These are phyloP conservation scores for Aspergillus avenaceus DNA, from an alignment of 495 filamentous ascomycete genomes.

Conservation along the genomic window DNA sequence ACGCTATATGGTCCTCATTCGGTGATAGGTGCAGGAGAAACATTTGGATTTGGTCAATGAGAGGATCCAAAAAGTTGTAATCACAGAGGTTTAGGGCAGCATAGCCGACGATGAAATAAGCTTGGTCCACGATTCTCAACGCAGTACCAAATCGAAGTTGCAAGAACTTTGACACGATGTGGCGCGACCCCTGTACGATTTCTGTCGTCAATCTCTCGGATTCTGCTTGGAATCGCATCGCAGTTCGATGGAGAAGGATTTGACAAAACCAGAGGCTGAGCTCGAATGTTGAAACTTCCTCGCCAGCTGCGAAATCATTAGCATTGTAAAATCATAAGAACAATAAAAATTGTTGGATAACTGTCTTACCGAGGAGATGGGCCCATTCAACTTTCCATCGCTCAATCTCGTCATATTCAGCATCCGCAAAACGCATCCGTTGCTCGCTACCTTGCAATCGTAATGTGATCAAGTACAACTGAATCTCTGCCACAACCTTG, in stretches of 20 bases:
- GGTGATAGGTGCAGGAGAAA: constrained; percentile 36
- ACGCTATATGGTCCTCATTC: constrained; percentile 34
- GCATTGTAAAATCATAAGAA: too few relatives aligned
- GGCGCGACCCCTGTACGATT: constrained; percentile 29
- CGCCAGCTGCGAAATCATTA: constrained; percentile 17
- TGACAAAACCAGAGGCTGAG: constrained; percentile 39
- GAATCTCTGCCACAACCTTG: constrained; percentile 35
- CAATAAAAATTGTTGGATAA: too few relatives aligned
- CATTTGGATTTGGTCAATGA: constrained; percentile 34
- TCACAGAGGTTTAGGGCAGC: constrained; percentile 40
- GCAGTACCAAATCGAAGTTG: constrained; percentile 29
- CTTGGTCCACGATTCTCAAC: constrained; percentile 32
- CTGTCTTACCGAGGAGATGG: constrained; percentile 31
- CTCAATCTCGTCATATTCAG: constrained; percentile 36
- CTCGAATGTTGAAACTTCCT: constrained; percentile 29
- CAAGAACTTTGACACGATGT: constrained; percentile 33
- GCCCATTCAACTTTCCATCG: constrained; percentile 40
- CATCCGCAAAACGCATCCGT: constrained; percentile 27
- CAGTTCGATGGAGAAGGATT: constrained; percentile 34
- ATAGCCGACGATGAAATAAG: constrained; percentile 37
- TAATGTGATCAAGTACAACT: constrained; percentile 31
- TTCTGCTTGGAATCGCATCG: constrained; percentile 24
- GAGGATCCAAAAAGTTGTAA: constrained; percentile 31
- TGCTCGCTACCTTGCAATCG: constrained; percentile 25
- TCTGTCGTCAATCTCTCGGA: constrained; percentile 26